Evolutionary conservation across 2,329 filamentous ascomycete genomes (phyloP).

Genomic region (Colletotrichum viniferum): DNA sequence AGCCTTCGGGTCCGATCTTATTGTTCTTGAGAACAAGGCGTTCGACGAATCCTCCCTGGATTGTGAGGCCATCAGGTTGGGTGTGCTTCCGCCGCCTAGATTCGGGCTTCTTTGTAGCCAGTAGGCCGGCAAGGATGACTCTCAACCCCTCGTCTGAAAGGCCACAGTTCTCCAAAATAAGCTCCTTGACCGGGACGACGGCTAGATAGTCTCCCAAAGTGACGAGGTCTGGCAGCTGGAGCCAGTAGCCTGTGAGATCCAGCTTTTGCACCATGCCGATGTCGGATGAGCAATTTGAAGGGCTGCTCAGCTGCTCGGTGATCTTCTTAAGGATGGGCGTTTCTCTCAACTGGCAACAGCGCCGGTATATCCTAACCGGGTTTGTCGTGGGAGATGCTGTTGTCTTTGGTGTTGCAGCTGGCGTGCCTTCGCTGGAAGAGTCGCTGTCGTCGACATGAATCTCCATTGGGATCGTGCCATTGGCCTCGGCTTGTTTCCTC

Average conservation of each 20-base stretch:
- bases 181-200: constrained; percentile 85
- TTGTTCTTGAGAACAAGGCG: constrained; percentile 91
- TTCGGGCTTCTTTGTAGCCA: constrained; percentile 76
- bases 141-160: constrained; percentile 86
- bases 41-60: constrained; percentile 78
- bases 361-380: constrained; percentile 87
- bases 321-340: constrained; percentile 91
- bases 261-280: constrained; percentile 82
- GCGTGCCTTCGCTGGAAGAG: constrained; percentile 45
- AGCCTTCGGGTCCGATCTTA: constrained; percentile 84
- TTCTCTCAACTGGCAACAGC: constrained; percentile 93
- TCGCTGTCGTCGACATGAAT: constrained; percentile 74
- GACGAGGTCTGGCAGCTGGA: constrained; percentile 82
- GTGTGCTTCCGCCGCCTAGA: constrained; percentile 53
- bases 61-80: constrained; percentile 40
- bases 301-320: constrained; percentile 81
- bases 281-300: constrained; percentile 66
- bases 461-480: constrained; percentile 85
- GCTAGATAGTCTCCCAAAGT: constrained; percentile 94
- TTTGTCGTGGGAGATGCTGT: constrained; percentile 75
- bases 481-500: constrained; percentile 82
- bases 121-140: constrained; percentile 82
- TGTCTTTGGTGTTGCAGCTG: constrained; percentile 66
- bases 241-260: constrained; percentile 82
- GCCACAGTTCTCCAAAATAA: constrained; percentile 86